Evolutionary conservation across 768 basidiomycete genomes (phyloP).

Genomic region (Melanogaster broomeanus): DNA sequence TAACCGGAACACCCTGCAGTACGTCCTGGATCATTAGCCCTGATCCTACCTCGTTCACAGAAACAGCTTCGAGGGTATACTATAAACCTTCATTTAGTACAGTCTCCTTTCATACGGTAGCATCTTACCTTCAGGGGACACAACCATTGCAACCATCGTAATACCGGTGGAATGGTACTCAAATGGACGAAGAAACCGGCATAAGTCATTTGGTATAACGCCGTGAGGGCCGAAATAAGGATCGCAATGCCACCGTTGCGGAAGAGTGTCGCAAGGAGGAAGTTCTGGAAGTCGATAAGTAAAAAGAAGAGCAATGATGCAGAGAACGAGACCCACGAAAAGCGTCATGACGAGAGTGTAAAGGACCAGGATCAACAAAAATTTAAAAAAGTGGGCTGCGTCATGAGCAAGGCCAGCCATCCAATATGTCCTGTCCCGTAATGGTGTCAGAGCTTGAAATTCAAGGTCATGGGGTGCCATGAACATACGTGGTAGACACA

Average conservation of each 20-base stretch:
- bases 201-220: constrained; percentile 82
- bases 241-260: constrained; percentile 89
- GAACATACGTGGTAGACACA: constrained; percentile 75
- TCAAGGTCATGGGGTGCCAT: neutral
- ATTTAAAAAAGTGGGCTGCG: constrained; percentile 91
- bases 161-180: constrained; percentile 79
- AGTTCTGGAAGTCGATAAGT: constrained; percentile 58
- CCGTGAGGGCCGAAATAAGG: constrained; percentile 75
- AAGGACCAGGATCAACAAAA: constrained; percentile 83
- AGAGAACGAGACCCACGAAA: constrained; percentile 53
- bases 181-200: constrained; percentile 95
- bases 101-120: neutral
- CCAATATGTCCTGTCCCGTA: constrained; percentile 71
- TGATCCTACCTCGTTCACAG: constrained; percentile 90
- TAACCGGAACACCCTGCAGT: constrained; percentile 78
- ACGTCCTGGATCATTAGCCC: constrained; percentile 83
- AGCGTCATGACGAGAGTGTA: constrained; percentile 86
- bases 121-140: constrained; percentile 65
- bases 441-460: constrained; percentile 5
- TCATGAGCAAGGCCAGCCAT: constrained; percentile 88
- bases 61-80: constrained; percentile 79
- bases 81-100: constrained; percentile 1
- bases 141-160: constrained; percentile 93
- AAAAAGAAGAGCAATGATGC: neutral
- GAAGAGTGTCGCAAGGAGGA: constrained; percentile 84